Percentiles rank a stretch among this genome's conserved stretches.
These are phyloP conservation scores for Saccharomycopsis crataegensis DNA, from an alignment of 1,139 yeast genomes.

Conservation along the genomic window DNA sequence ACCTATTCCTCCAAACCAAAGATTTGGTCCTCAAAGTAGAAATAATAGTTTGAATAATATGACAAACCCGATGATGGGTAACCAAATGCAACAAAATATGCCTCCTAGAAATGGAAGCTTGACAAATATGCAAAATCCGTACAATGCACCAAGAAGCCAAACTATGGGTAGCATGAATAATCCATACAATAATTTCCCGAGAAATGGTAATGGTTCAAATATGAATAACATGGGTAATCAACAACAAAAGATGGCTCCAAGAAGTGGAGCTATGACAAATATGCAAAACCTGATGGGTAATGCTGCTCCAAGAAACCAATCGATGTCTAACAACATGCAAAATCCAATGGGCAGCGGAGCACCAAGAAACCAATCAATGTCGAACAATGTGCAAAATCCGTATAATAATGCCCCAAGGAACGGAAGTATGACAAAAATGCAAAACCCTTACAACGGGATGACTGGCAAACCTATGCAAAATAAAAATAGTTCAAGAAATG, in stretches of 20 bases:
- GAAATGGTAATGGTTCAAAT: background rate
- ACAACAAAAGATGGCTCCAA: background rate
- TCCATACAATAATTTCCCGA: background rate
- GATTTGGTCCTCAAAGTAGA: constrained; percentile 2
- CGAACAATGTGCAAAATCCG: constrained; percentile 7
- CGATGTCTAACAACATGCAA: constrained; percentile 1
- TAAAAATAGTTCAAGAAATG: constrained; percentile 10
- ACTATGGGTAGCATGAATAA: constrained; percentile 1
- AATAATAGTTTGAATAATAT: constrained; percentile 6
- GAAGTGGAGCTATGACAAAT: background rate
- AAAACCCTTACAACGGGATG: constrained; percentile 4
- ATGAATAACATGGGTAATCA: constrained; percentile 7
- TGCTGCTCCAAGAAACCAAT: background rate
- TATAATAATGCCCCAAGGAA: background rate
- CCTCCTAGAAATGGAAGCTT: constrained; percentile 12
- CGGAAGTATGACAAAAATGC: constrained; percentile 7
- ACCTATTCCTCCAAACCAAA: constrained; percentile 2
- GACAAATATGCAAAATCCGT: constrained; percentile 16
- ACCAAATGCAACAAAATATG: background rate
- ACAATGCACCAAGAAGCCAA: constrained; percentile 1
- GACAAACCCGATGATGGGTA: constrained; percentile 9
- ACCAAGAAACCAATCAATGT: background rate
- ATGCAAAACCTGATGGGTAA: background rate
- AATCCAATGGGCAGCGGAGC: constrained; percentile 3
- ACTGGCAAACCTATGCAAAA: background rate